Evolutionary conservation across 345 rosid genomes (phyloP), one percentile per base, ranked within the genome.

Genomic region (Syzygium aromaticum): DNA sequence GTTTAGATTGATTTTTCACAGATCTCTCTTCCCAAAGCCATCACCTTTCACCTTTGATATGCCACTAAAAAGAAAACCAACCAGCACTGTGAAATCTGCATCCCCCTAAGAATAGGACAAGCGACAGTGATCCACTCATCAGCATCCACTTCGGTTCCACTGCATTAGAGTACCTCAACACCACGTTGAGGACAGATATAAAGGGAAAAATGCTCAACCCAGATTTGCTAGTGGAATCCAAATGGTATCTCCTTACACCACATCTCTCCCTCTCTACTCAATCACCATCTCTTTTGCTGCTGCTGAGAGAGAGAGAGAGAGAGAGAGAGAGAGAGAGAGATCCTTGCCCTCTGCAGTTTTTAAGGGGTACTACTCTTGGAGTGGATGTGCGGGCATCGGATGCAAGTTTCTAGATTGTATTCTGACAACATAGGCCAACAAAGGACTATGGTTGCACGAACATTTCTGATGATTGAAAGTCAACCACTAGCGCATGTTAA

Each of bases 111-210:
- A 38, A 80, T 25, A 21, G 56, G 88, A 83, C 85, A 84, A 84
- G 52, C 63, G 86, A 30, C 38, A 87, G 64, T 87, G 89, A 84
- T 84, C 52, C 52, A 38, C 67, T 52, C 86, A 64, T 84, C 89
- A 87, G 86, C 88, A 84, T n/a, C 86, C 52, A 73, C 86, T 56
- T 86, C 25, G n/a, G 15, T 30, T 54, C 73, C 27, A 40, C 84
- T 83, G 46, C 77, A 57, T 87, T 51, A 83, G n/a, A 17, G 23
- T 59, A 54, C 43, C 46, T 33, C 73, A 6, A 13, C 73, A 61
- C 73, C 38, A 61, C 73, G 38, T 30, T 6, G 33, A 61, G 73
- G 73, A 61, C 38, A 61, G 73, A 61, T 14, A 30, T 61, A 61
- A 61, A 61, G 73, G 0, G 73, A 7, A n/a, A 61, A 61, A 73